Evolutionary conservation across 179 eudicot genomes (phyloP).

Genomic region (Drosera spatulata): DNA sequence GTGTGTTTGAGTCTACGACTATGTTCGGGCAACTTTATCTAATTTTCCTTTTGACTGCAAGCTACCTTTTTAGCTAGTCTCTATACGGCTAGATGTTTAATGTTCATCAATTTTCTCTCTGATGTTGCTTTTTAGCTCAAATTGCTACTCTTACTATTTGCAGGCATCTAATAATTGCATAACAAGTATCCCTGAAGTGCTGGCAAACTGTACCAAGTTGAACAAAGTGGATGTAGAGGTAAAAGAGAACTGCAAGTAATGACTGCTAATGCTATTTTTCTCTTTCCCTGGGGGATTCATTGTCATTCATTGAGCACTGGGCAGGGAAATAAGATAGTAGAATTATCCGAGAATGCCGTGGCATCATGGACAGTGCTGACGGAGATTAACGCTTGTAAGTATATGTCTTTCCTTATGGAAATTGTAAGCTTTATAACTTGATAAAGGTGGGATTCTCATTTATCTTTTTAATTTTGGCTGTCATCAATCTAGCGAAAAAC

Average conservation of each 20-base stretch:
- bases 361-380: slow-evolving; percentile 77
- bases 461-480: background rate
- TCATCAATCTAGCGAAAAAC: slow-evolving; percentile 56
- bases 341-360: slow-evolving; percentile 44
- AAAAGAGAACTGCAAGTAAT: no score
- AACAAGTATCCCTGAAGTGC: slow-evolving; percentile 73
- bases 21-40: no score
- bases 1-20: no score
- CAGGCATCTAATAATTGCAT: slow-evolving; percentile 83
- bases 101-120: no score
- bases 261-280: background rate
- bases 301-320: slow-evolving; percentile 8
- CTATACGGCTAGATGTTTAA: no score
- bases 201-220: slow-evolving; percentile 54
- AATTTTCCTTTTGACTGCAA: no score
- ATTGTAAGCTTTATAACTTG: no score
- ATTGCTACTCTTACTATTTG: background rate
- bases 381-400: slow-evolving; percentile 82
- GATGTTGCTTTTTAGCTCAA: background rate
- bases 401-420: slow-evolving; percentile 1
- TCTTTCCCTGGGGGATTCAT: background rate
- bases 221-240: slow-evolving; percentile 76
- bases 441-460: no score
- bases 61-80: no score
- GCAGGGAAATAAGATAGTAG: slow-evolving; percentile 82